Conservation (phyloP, 306 rosid genomes). For the Fagus sylvatica region DNA sequence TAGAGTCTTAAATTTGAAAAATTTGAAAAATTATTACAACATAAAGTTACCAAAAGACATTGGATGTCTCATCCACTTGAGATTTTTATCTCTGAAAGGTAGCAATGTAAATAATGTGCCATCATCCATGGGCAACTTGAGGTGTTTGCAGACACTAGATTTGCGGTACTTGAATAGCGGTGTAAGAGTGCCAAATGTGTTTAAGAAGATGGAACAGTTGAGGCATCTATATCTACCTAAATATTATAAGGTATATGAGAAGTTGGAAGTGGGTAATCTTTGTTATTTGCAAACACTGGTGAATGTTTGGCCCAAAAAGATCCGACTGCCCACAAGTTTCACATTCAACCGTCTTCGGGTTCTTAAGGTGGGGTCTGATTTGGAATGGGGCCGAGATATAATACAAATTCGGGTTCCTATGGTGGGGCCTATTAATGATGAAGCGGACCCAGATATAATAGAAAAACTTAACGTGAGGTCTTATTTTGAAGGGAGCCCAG, state of each 20-base stretch:
- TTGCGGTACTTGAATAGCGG: too few species aligned
- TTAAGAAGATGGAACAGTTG: slow-evolving; percentile 36
- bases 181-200: slow-evolving; percentile 44
- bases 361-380: too few species aligned
- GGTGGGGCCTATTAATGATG: too few species aligned
- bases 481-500: too few species aligned
- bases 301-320: background rate
- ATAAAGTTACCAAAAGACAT: slow-evolving; percentile 46
- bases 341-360: slow-evolving; percentile 26
- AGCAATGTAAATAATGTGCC: slow-evolving; percentile 49
- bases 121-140: slow-evolving; percentile 47
- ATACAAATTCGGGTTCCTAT: rapidly evolving
- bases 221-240: slow-evolving; percentile 55
- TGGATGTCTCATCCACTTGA: slow-evolving; percentile 46
- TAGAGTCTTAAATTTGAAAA: slow-evolving; percentile 54
- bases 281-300: slow-evolving; percentile 49
- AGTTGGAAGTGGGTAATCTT: slow-evolving; percentile 33
- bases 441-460: too few species aligned
- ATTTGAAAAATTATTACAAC: slow-evolving; percentile 23
- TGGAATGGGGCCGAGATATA: too few species aligned
- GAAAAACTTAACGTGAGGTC: too few species aligned
- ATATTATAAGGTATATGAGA: slow-evolving; percentile 35
- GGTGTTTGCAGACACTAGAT: slow-evolving; percentile 50
- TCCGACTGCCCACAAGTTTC: background rate
- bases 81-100: slow-evolving; percentile 38